Percentiles rank a stretch among this genome's conserved stretches.
phyloP scores from a whole-genome alignment of 2,329 filamentous ascomycete species.

The Leptographium lundbergii region DNA sequence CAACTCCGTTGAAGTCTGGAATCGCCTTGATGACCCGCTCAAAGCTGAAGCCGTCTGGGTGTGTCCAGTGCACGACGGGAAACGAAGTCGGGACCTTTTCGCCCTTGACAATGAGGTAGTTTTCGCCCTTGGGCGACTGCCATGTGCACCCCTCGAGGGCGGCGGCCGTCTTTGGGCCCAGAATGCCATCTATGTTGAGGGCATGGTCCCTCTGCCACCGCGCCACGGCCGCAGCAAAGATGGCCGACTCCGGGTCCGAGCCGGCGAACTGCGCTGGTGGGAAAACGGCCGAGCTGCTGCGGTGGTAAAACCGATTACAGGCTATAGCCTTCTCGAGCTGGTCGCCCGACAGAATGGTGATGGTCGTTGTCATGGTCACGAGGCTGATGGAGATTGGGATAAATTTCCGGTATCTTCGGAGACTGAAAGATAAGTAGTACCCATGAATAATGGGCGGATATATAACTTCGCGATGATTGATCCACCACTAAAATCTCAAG shows the following conservation, averaged over 20 bases:
- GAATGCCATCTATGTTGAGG: not conserved
- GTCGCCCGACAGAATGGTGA: not conserved
- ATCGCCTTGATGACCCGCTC: not conserved
- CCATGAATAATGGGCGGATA: not conserved
- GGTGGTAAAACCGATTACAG: not conserved
- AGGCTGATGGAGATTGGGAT: not conserved
- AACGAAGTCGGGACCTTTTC: not conserved
- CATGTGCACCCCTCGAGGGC: not conserved
- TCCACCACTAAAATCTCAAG: not conserved
- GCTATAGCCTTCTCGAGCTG: not conserved
- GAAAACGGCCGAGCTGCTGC: not conserved
- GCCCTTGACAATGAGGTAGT: not conserved
- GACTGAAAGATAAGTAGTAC: not conserved
- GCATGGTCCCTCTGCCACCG: not conserved
- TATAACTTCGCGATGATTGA: not conserved
- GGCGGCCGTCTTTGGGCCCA: not conserved
- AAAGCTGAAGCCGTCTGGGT: not conserved
- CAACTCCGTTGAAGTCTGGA: not conserved
- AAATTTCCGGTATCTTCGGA: not conserved
- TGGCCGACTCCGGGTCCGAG: not conserved
- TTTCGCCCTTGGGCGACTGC: not conserved
- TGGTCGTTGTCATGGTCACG: not conserved
- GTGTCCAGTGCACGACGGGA: not conserved
- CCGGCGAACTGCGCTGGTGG: not conserved
- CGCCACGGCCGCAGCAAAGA: not conserved